phyloP scores from a whole-genome alignment of 306 rosid genomes.

The Sindora glabra region DNA sequence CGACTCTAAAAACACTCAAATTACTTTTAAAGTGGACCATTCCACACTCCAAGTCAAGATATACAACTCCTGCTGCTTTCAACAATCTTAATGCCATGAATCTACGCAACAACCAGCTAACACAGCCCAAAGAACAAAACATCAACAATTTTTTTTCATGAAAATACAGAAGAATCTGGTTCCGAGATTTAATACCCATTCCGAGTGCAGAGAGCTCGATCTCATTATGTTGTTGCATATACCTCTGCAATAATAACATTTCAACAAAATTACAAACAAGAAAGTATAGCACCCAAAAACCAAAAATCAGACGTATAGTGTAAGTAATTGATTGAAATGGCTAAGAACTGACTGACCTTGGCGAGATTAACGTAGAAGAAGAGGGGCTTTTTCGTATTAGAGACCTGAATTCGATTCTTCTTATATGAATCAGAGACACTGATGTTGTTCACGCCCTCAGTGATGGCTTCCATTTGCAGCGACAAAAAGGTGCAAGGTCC shows the following conservation, averaged over 20 bases:
- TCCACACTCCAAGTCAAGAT: neutral
- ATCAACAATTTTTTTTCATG: no score
- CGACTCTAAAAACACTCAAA: neutral
- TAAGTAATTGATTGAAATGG: no score
- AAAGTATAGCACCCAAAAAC: no score
- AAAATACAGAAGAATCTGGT: neutral
- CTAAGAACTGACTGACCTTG: conserved; percentile 28
- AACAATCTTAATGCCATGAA: neutral
- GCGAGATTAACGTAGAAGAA: conserved; percentile 74
- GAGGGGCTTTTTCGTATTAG: conserved; percentile 68
- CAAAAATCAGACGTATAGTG: no score
- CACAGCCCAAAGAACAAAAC: no score
- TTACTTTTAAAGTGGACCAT: neutral
- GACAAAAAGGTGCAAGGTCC: no score
- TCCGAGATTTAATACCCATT: conserved; percentile 47
- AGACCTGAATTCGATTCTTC: conserved; percentile 75
- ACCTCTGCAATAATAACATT: conserved; percentile 35
- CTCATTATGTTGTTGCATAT: conserved; percentile 73
- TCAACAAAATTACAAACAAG: neutral
- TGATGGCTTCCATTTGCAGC: conserved; percentile 56
- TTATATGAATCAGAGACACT: conserved; percentile 40
- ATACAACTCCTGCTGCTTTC: neutral
- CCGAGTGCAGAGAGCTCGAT: conserved; percentile 82
- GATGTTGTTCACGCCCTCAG: conserved; percentile 48
- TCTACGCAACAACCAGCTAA: no score